Percentiles rank a stretch among this genome's conserved stretches.
These are phyloP conservation scores for Chalciporus piperatus DNA, from an alignment of 768 basidiomycete genomes.

Conservation along the genomic window DNA sequence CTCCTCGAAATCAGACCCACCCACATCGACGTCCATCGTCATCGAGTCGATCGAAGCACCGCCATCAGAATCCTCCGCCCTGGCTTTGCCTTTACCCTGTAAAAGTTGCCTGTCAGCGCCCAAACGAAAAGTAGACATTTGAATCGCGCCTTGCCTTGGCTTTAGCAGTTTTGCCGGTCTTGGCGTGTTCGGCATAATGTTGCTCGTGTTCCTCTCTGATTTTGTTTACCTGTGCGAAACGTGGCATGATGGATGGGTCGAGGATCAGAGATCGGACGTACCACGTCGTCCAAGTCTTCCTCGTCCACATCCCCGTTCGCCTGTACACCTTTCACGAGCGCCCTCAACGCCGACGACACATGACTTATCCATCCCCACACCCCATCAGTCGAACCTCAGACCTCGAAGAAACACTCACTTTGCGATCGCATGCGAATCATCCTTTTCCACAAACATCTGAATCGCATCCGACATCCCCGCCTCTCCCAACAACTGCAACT, in stretches of 20 bases:
- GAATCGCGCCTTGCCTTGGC: slow-evolving; percentile 51
- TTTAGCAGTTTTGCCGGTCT: slow-evolving; percentile 37
- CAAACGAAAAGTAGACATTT: neutral
- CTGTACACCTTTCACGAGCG: slow-evolving; percentile 65
- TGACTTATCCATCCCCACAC: slow-evolving; percentile 51
- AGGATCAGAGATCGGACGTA: slow-evolving; percentile 30
- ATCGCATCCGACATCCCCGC: slow-evolving; percentile 92
- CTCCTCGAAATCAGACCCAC: slow-evolving; percentile 49
- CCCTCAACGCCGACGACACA: slow-evolving; percentile 56
- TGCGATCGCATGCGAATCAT: slow-evolving; percentile 90
- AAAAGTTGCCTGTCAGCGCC: neutral
- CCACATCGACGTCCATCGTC: slow-evolving; percentile 69
- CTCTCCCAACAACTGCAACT: slow-evolving; percentile 88
- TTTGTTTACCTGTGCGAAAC: slow-evolving; percentile 50
- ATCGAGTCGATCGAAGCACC: slow-evolving; percentile 61
- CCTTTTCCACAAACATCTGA: slow-evolving; percentile 95
- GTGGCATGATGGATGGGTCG: neutral
- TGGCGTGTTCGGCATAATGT: slow-evolving; percentile 51
- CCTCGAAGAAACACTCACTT: slow-evolving; percentile 48
- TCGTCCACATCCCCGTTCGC: slow-evolving; percentile 68
- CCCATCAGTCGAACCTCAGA: neutral
- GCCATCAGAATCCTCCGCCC: slow-evolving; percentile 50
- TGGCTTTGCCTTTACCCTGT: slow-evolving; percentile 53
- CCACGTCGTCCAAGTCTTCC: slow-evolving; percentile 71
- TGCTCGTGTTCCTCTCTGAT: slow-evolving; percentile 71